Evolutionary conservation across 169 alveolate species (phyloP), one percentile per base, ranked within the genome.

Genomic region (Besnoitia besnoiti): DNA sequence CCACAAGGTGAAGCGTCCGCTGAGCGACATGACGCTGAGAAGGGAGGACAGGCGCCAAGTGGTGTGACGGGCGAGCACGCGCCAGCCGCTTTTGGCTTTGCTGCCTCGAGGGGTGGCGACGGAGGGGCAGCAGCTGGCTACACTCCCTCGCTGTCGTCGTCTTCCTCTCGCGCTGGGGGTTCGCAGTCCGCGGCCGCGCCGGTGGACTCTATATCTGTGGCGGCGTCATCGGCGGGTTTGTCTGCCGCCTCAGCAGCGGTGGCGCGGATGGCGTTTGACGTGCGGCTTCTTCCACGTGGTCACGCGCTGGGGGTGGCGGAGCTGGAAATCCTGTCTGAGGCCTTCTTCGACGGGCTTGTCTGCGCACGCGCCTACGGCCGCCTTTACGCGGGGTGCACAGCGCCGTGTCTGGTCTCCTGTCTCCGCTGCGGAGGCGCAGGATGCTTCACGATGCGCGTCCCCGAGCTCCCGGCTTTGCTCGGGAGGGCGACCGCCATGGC

Each of bases 221-320:
- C 61, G 3, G 55, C 87, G 27, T 51, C 55, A 1, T 21, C 61
- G 35, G 90, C 89, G 37, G 89, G 90, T 61, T 49, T 67, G 16
- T 0, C 91, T 12, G 91, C 90, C 12, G 50, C 62, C 46, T 49
- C 93, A 21, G 76, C 93, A n/a, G 85, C 89, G 27, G 87, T 77
- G 35, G 55, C 87, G 55, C 50, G 87, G 16, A 77, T 77, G 87
- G 87, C 93, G n/a, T 90, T 90, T 55, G 93, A 90, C 33, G 93
- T 90, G n/a, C 61, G 93, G 50, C 90, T 90, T 73, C 85, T 90
- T 24, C 93, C 93, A 27, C 90, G 85, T 0, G 93, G 93, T 33
- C 90, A 90, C 79, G 62, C 61, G 75, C 93, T 90, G 46, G 80
- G 84, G 39, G 79, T 85, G 0, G 59, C 50, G 40, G 85, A 59